These are phyloP conservation scores for Mycena rebaudengoi DNA, from an alignment of 768 basidiomycete genomes.

Conservation along the genomic window DNA sequence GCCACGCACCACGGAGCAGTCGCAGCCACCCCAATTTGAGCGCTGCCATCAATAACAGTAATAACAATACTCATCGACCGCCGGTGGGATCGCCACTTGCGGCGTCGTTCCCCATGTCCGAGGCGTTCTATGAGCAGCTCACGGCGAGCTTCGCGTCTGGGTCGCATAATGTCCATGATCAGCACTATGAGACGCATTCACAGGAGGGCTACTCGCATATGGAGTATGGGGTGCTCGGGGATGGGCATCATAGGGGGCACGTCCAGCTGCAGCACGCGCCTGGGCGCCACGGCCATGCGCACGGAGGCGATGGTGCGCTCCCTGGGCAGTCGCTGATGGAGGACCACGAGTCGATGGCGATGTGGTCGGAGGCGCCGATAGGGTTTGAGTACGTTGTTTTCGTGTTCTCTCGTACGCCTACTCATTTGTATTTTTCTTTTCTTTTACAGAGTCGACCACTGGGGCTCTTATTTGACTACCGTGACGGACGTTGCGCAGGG, in stretches of 20 bases:
- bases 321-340: not conserved
- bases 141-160: slow-evolving; percentile 18
- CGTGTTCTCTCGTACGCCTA: not conserved
- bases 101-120: slow-evolving; percentile 21
- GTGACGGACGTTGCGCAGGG: slow-evolving; percentile 46
- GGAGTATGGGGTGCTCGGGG: no score
- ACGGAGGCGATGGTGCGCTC: not conserved
- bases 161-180: not conserved
- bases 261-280: no score
- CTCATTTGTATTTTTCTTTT: slow-evolving; percentile 2
- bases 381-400: slow-evolving; percentile 62
- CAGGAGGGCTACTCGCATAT: no score
- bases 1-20: no score
- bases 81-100: not conserved
- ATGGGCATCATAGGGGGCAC: not conserved
- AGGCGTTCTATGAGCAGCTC: slow-evolving; percentile 27
- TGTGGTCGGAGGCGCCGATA: slow-evolving; percentile 71
- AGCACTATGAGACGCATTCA: not conserved
- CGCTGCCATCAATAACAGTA: not conserved
- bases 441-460: slow-evolving; percentile 48
- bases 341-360: slow-evolving; percentile 55
- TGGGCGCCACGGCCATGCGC: not conserved
- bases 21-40: no score
- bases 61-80: not conserved
- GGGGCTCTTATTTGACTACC: slow-evolving; percentile 51